phyloP scores from a whole-genome alignment of 805 yeast species.

The Candida gorgasii region DNA sequence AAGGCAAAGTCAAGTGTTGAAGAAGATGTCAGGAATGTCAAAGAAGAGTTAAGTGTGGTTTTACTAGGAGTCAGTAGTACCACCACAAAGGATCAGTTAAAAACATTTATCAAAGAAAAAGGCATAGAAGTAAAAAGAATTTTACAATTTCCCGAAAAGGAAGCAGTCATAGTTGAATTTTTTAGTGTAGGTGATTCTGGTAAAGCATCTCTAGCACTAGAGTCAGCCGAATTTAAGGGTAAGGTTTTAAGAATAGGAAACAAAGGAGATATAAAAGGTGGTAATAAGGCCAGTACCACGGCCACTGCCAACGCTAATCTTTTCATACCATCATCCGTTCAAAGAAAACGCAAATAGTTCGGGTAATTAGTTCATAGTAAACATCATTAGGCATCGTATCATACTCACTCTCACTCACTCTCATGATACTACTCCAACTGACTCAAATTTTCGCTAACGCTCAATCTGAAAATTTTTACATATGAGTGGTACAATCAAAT shows the following conservation, averaged over 20 bases:
- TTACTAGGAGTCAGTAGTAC: conserved; percentile 11
- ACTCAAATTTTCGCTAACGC: neutral
- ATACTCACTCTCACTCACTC: neutral
- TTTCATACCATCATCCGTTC: conserved; percentile 12
- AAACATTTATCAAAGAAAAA: conserved; percentile 18
- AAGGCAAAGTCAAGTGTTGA: conserved; percentile 3
- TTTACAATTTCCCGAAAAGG: conserved; percentile 20
- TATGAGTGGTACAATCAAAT: conserved; percentile 43
- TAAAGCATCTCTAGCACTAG: conserved; percentile 12
- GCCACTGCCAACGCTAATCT: neutral
- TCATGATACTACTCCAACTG: too few relatives aligned
- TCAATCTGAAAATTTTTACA: neutral
- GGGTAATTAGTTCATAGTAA: too few relatives aligned
- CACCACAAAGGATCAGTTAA: conserved; percentile 33
- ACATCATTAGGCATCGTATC: too few relatives aligned
- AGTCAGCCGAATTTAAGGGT: conserved; percentile 6
- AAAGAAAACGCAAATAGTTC: too few relatives aligned
- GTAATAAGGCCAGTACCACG: neutral
- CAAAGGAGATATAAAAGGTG: conserved; percentile 1
- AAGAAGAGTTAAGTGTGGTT: conserved; percentile 15
- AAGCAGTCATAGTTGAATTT: conserved; percentile 12
- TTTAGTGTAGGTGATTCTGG: conserved; percentile 10
- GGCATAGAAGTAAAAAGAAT: neutral
- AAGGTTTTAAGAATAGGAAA: conserved; percentile 6
- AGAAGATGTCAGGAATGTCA: conserved; percentile 15